phyloP scores from a whole-genome alignment of 2,329 filamentous ascomycete species.

The Leptoxyphium fumago region DNA sequence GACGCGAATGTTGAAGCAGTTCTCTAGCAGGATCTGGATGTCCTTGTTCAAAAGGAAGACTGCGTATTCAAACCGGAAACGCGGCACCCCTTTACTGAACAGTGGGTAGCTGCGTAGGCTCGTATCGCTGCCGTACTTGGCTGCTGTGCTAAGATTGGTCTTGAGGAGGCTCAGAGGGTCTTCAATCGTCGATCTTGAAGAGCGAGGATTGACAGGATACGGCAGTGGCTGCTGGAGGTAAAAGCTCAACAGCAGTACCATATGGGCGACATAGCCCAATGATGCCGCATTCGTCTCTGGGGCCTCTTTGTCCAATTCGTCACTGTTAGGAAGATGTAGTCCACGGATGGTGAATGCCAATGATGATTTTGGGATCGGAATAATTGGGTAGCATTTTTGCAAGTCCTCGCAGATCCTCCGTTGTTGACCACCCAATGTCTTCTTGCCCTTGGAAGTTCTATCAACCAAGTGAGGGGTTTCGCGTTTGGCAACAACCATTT shows the following conservation, averaged over 20 bases:
- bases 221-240: slow-evolving; percentile 69
- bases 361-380: slow-evolving; percentile 46
- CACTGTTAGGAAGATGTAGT: slow-evolving; percentile 65
- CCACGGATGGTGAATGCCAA: slow-evolving; percentile 74
- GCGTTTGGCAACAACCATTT: slow-evolving; percentile 41
- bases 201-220: slow-evolving; percentile 59
- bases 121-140: slow-evolving; percentile 9
- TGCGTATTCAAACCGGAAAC: slow-evolving; percentile 89
- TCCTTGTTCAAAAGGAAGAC: slow-evolving; percentile 96
- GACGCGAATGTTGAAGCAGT: slow-evolving; percentile 56
- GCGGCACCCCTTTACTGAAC: slow-evolving; percentile 50
- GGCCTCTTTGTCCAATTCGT: slow-evolving; percentile 49
- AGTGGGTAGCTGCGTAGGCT: slow-evolving; percentile 53
- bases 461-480: slow-evolving; percentile 28
- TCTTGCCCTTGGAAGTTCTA: slow-evolving; percentile 34
- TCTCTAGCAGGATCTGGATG: slow-evolving; percentile 55
- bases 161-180: slow-evolving; percentile 47
- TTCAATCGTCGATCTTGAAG: slow-evolving; percentile 59
- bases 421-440: slow-evolving; percentile 68
- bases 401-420: slow-evolving; percentile 80
- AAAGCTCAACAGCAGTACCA: slow-evolving; percentile 62
- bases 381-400: slow-evolving; percentile 63
- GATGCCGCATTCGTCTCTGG: slow-evolving; percentile 67
- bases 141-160: slow-evolving; percentile 8
- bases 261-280: slow-evolving; percentile 62